A percentile compares a stretch with the other conserved stretches of the same genome.
phyloP scores from a whole-genome alignment of 768 basidiomycete species.

The Rhodotorula graminis region DNA sequence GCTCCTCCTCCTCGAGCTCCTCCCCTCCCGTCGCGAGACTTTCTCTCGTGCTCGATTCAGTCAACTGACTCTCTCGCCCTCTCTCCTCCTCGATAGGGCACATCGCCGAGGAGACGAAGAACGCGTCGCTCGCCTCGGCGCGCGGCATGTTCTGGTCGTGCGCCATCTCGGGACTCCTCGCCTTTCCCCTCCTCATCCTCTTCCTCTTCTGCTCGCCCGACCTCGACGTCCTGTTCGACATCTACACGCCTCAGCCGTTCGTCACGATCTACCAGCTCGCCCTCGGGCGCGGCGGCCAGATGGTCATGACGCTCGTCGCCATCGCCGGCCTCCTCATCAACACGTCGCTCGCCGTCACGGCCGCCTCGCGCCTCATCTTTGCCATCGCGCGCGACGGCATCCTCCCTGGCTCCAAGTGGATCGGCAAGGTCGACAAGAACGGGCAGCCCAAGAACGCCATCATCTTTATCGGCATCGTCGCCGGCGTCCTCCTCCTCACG shows the following conservation, averaged over 20 bases:
- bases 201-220: slow-evolving; percentile 40
- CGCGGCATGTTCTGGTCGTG: slow-evolving; percentile 76
- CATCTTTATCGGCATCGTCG: slow-evolving; percentile 78
- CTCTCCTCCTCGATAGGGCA: slow-evolving; percentile 56
- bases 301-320: slow-evolving; percentile 84
- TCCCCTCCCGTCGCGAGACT: no score
- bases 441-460: slow-evolving; percentile 78
- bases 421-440: slow-evolving; percentile 61
- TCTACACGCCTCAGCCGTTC: slow-evolving; percentile 83
- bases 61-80: no score
- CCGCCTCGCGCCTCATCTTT: slow-evolving; percentile 79
- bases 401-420: slow-evolving; percentile 75
- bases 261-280: slow-evolving; percentile 81
- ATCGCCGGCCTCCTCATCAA: slow-evolving; percentile 80
- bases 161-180: slow-evolving; percentile 70
- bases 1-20: not conserved
- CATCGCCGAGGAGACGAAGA: slow-evolving; percentile 81
- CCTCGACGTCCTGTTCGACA: slow-evolving; percentile 64
- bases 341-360: slow-evolving; percentile 80
- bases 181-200: slow-evolving; percentile 56
- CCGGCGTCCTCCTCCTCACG: slow-evolving; percentile 69
- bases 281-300: slow-evolving; percentile 68
- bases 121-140: slow-evolving; percentile 72
- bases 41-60: no score
- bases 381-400: slow-evolving; percentile 94